Conservation (phyloP, 1,284 basidiomycete genomes). For the Ustilago crameri region DNA sequence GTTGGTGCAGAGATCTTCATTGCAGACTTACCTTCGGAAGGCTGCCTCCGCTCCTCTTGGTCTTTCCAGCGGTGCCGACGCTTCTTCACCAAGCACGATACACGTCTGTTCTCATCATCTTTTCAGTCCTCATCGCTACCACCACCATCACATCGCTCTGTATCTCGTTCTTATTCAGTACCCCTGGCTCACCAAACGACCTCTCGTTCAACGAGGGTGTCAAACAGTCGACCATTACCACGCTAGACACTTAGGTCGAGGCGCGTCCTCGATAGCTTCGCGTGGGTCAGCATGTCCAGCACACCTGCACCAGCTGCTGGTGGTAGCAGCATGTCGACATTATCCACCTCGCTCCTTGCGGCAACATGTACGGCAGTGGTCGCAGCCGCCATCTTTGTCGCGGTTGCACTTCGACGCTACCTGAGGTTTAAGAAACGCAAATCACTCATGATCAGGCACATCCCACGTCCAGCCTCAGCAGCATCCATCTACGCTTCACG, state of each 20-base stretch:
- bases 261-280: slow-evolving; percentile 9
- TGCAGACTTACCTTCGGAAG: slow-evolving; percentile 18
- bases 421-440: slow-evolving; percentile 26
- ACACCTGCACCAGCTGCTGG: slow-evolving; percentile 22
- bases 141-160: slow-evolving; percentile 3
- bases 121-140: slow-evolving; percentile 1
- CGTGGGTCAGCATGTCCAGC: slow-evolving; percentile 32
- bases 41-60: slow-evolving; percentile 2
- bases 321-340: slow-evolving; percentile 28
- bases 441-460: slow-evolving; percentile 13
- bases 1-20: slow-evolving; percentile 34
- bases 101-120: background rate
- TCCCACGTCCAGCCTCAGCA: slow-evolving; percentile 19
- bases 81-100: background rate
- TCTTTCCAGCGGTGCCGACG: background rate
- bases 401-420: slow-evolving; percentile 39
- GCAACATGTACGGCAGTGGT: slow-evolving; percentile 39
- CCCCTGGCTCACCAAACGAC: background rate
- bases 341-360: slow-evolving; percentile 42
- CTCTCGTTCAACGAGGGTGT: background rate
- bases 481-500: slow-evolving; percentile 27
- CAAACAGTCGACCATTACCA: slow-evolving; percentile 1
- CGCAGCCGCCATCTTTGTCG: slow-evolving; percentile 39
- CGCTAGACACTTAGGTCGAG: background rate
- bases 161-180: background rate